Percentiles rank a stretch among this genome's conserved stretches.
Evolutionary conservation across 306 rosid species (phyloP).

Genomic region (Cyclanthera cordifolia): DNA sequence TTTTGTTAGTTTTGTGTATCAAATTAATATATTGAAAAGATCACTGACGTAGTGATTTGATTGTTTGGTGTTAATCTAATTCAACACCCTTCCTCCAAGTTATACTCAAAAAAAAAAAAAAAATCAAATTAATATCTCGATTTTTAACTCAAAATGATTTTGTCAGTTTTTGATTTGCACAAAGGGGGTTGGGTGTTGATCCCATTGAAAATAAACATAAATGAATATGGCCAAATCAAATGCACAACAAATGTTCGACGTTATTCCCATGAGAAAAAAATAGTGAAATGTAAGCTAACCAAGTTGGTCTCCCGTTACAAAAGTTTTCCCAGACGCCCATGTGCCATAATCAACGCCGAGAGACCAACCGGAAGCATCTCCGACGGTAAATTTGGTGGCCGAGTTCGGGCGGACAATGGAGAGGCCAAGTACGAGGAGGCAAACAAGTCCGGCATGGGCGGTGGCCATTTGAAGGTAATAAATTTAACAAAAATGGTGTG

Average conservation of each 20-base stretch:
- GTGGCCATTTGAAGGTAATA: constrained; percentile 9
- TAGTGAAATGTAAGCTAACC: not conserved
- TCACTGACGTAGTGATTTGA: no score
- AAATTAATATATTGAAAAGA: no score
- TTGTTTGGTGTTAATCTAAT: no score
- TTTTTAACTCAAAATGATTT: no score
- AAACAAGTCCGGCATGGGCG: constrained; percentile 21
- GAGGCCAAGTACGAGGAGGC: constrained; percentile 20
- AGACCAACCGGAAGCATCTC: constrained; percentile 72
- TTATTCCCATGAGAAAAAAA: not conserved
- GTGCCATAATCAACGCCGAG: constrained; percentile 54
- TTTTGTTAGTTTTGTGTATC: no score
- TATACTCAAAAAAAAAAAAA: no score
- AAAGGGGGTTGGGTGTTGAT: no score
- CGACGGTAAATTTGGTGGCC: constrained; percentile 56
- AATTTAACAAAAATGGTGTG: not conserved
- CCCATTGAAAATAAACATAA: not conserved
- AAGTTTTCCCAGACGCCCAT: constrained; percentile 29
- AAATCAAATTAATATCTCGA: no score
- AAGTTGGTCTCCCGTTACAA: no score
- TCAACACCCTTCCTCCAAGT: no score
- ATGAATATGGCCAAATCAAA: not conserved
- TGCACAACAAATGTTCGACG: not conserved
- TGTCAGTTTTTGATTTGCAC: no score
- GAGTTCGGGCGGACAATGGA: constrained; percentile 35